Evolutionary conservation across 208 protist species (phyloP).

Genomic region (Leishmania braziliensis): DNA sequence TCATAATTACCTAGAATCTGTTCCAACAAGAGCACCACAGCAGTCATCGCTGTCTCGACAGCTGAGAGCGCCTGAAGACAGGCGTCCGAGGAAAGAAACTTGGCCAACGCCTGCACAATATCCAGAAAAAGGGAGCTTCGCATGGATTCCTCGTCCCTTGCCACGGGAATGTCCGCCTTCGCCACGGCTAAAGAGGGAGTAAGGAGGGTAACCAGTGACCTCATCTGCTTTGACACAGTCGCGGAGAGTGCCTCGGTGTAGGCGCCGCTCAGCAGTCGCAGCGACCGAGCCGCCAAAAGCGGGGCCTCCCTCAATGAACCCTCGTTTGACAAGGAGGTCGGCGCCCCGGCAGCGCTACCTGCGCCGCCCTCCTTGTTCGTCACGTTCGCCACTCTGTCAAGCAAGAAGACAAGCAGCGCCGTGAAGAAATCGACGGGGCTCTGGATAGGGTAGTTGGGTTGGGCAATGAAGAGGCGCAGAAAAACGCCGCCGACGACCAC

Average conservation of each 20-base stretch:
- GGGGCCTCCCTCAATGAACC: not conserved
- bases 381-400: not conserved
- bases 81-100: constrained; percentile 30
- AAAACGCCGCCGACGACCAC: constrained; percentile 89
- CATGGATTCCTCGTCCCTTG: not conserved
- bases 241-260: constrained; percentile 21
- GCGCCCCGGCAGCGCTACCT: not conserved
- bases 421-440: constrained; percentile 68
- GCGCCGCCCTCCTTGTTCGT: not conserved
- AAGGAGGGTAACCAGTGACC: constrained; percentile 9
- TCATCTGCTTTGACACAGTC: constrained; percentile 25
- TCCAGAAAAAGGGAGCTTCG: constrained; percentile 13
- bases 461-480: constrained; percentile 87
- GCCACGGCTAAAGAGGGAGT: not conserved
- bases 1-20: constrained; percentile 10
- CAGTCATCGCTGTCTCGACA: constrained; percentile 33
- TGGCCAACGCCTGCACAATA: constrained; percentile 37
- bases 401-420: constrained; percentile 53
- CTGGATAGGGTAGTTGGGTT: constrained; percentile 76
- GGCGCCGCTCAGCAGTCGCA: constrained; percentile 17
- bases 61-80: constrained; percentile 28
- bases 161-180: not conserved
- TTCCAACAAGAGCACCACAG: constrained; percentile 23
- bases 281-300: constrained; percentile 22
- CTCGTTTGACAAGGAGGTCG: not conserved